Conservation (phyloP, 768 basidiomycete genomes). For the Phylloporus sp. region DNA sequence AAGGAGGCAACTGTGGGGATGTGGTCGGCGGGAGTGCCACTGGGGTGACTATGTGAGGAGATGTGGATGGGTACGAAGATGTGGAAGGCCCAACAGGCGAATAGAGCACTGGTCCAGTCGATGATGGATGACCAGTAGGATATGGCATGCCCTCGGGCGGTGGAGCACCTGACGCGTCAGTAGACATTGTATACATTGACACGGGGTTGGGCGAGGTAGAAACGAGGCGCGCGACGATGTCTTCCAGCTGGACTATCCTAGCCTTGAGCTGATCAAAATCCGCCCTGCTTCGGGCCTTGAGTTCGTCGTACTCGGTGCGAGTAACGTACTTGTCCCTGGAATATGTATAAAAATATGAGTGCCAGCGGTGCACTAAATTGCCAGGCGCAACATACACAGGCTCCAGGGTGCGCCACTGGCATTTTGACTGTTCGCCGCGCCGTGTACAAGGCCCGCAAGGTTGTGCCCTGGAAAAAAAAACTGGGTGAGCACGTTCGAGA, state of each 20-base stretch:
- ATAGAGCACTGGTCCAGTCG: slow-evolving; percentile 27
- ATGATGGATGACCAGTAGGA: slow-evolving; percentile 24
- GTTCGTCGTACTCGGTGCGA: slow-evolving; percentile 71
- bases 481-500: slow-evolving; percentile 16
- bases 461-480: slow-evolving; percentile 50
- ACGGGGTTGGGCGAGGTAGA: slow-evolving; percentile 27
- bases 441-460: slow-evolving; percentile 80
- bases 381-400: slow-evolving; percentile 55
- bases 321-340: slow-evolving; percentile 77
- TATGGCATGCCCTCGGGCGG: slow-evolving; percentile 25
- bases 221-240: slow-evolving; percentile 43
- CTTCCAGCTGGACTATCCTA: slow-evolving; percentile 59
- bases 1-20: slow-evolving; percentile 13
- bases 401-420: slow-evolving; percentile 81
- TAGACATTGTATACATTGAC: slow-evolving; percentile 28
- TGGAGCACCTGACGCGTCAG: slow-evolving; percentile 29
- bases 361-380: background rate
- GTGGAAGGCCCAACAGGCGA: slow-evolving; percentile 17
- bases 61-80: slow-evolving; percentile 25
- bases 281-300: slow-evolving; percentile 47
- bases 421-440: slow-evolving; percentile 75
- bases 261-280: slow-evolving; percentile 55
- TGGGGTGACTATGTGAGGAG: slow-evolving; percentile 26
- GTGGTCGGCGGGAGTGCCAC: slow-evolving; percentile 19
- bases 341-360: slow-evolving; percentile 14